Evolutionary conservation across 1,284 basidiomycete genomes (phyloP).

Genomic region (Rhodotorula mucilaginosa): DNA sequence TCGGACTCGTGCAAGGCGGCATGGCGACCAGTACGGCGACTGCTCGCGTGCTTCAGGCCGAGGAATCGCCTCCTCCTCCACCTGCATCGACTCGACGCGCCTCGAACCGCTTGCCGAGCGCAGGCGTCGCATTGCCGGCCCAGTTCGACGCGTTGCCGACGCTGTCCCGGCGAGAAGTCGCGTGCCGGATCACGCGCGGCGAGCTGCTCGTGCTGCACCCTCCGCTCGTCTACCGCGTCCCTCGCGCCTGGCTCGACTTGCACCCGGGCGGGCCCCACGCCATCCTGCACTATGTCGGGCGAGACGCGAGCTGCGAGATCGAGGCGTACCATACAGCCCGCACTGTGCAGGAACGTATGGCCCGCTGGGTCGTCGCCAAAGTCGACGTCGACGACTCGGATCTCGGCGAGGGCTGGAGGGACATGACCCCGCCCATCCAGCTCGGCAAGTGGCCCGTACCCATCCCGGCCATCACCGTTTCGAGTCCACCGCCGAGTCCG

Average conservation of each 20-base stretch:
- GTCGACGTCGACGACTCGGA: slow-evolving; percentile 56
- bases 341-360: slow-evolving; percentile 64
- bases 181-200: slow-evolving; percentile 68
- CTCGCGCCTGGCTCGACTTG: slow-evolving; percentile 71
- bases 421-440: slow-evolving; percentile 84
- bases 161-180: slow-evolving; percentile 62
- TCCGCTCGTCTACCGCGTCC: slow-evolving; percentile 74
- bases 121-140: slow-evolving; percentile 23
- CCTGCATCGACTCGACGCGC: slow-evolving; percentile 12
- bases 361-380: slow-evolving; percentile 69
- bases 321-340: slow-evolving; percentile 80
- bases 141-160: slow-evolving; percentile 39
- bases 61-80: neutral
- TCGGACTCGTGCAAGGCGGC: too few relatives aligned
- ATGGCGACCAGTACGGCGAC: neutral
- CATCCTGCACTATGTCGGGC: slow-evolving; percentile 91
- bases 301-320: slow-evolving; percentile 92
- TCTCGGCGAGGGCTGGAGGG: slow-evolving; percentile 60
- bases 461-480: slow-evolving; percentile 55
- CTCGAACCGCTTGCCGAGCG: slow-evolving; percentile 22
- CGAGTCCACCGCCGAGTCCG: slow-evolving; percentile 6
- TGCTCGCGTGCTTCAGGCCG: neutral
- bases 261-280: slow-evolving; percentile 90
- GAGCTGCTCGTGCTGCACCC: slow-evolving; percentile 77
- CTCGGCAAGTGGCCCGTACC: slow-evolving; percentile 58